These are phyloP conservation scores for Acanthamoeba culbertsoni DNA, from an alignment of 208 protist genomes.

Conservation along the genomic window DNA sequence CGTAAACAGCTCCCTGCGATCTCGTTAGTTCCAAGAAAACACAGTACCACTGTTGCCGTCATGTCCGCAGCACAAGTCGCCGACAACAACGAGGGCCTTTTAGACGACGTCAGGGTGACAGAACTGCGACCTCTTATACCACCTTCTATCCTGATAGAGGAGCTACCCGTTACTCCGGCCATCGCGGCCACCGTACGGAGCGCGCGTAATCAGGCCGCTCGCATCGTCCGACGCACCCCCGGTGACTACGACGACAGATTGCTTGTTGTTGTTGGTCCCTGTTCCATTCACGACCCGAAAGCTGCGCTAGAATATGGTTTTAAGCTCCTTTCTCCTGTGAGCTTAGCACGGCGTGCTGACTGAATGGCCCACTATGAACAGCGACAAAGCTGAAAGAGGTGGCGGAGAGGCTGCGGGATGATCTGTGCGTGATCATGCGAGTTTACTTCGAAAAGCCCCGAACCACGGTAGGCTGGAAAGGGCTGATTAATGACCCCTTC, in stretches of 20 bases:
- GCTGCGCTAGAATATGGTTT: constrained; percentile 83
- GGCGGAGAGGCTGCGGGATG: constrained; percentile 59
- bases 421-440: constrained; percentile 85
- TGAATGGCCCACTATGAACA: neutral
- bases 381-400: constrained; percentile 51
- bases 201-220: constrained; percentile 26
- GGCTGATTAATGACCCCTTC: constrained; percentile 86
- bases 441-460: constrained; percentile 88
- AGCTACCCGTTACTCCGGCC: constrained; percentile 63
- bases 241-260: constrained; percentile 73
- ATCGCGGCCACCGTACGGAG: constrained; percentile 62
- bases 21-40: neutral
- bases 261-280: constrained; percentile 84
- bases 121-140: constrained; percentile 72
- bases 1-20: neutral
- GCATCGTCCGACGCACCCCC: constrained; percentile 28
- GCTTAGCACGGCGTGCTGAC: neutral
- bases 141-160: constrained; percentile 76
- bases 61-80: neutral
- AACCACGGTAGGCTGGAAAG: constrained; percentile 86
- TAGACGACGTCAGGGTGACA: constrained; percentile 75
- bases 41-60: neutral
- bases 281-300: constrained; percentile 83
- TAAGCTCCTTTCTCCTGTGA: constrained; percentile 44
- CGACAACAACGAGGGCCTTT: neutral